Conservation (phyloP, 1,139 yeast genomes). For the Sugiyamaella xylanicola region DNA sequence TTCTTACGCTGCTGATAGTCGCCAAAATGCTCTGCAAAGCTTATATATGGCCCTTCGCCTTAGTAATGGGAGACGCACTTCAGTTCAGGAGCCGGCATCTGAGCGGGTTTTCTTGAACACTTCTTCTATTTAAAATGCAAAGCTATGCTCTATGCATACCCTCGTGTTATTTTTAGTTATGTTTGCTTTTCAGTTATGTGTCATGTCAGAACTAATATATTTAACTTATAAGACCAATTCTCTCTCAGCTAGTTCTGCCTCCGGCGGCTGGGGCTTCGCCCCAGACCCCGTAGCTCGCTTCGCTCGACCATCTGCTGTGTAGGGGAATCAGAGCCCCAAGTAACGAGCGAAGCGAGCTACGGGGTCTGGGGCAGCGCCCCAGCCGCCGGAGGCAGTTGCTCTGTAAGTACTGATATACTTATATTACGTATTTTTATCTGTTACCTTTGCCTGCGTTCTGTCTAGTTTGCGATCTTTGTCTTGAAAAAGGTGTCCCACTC, state of each 20-base stretch:
- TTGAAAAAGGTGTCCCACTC: constrained; percentile 27
- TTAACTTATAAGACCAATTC: background rate
- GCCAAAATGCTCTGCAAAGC: constrained; percentile 34
- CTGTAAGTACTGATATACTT: too few relatives aligned
- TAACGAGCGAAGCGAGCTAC: too few relatives aligned
- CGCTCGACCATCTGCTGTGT: too few relatives aligned
- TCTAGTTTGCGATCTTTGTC: background rate
- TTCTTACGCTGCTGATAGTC: constrained; percentile 33
- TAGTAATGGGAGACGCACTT: constrained; percentile 39
- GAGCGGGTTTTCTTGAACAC: constrained; percentile 11
- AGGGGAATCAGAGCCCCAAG: too few relatives aligned
- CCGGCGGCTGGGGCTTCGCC: too few relatives aligned
- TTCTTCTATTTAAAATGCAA: background rate
- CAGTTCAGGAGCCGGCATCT: constrained; percentile 32
- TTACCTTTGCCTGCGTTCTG: background rate
- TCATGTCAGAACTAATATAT: constrained; percentile 14
- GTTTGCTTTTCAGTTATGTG: constrained; percentile 1
- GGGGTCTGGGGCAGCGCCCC: too few relatives aligned
- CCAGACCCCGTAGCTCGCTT: too few relatives aligned
- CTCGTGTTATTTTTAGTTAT: background rate
- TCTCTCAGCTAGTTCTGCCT: too few relatives aligned
- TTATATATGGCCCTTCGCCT: constrained; percentile 41
- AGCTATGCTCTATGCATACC: background rate
- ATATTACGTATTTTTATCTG: too few relatives aligned
- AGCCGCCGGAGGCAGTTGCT: too few relatives aligned